Evolutionary conservation across 371 early-diverging fungal species (phyloP), one percentile per base, ranked within the genome.

Genomic region (Syncephalastrum sp.): DNA sequence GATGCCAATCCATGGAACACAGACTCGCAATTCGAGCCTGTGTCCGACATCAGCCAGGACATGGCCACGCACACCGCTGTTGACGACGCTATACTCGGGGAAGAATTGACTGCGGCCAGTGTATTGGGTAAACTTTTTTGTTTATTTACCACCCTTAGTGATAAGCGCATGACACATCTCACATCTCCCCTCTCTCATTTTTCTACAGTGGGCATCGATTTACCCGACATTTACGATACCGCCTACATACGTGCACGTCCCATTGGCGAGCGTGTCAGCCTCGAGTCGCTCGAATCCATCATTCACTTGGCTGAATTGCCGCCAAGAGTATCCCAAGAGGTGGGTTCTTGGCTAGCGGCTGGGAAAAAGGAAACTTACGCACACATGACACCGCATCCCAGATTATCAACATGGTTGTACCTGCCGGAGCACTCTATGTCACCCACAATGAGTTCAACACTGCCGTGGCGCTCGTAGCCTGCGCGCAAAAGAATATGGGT

Each of bases 401-500:
- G 74, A 67, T 74, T 33, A 43, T 70, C 16, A 63, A 64, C 47
- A 65, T 76, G 13, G 80, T 76, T 3, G 75, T 77, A 5, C 69
- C 80, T 38, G 71, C 77, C 8, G 82, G 75, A 41, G 65, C 75
- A 2, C 71, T 76, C 29, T 74, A 80, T 54, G 72, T 86, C 50
- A 83, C 82, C 27, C 82, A 77, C 25, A 72, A 79, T 44, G 90
- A 88, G 67, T 89, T 90, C 63, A 84, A 88, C 55, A 71, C 85
- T 45, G 85, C 85, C 3, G 61, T 90, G 45, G 89, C 90, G 1
- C 70, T 91, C 42, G 68, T 85, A 3, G 88, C 85, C 19, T 75
- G 90, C 59, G 90, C 88, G 5, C 92, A 92, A 64, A 88, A 89
- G 63, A 84, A 86, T 68, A 87, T 90, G 83, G 81, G 86, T 70